Conservation (phyloP, 768 basidiomycete species). For the Tylopilus rubrobrunneus region DNA sequence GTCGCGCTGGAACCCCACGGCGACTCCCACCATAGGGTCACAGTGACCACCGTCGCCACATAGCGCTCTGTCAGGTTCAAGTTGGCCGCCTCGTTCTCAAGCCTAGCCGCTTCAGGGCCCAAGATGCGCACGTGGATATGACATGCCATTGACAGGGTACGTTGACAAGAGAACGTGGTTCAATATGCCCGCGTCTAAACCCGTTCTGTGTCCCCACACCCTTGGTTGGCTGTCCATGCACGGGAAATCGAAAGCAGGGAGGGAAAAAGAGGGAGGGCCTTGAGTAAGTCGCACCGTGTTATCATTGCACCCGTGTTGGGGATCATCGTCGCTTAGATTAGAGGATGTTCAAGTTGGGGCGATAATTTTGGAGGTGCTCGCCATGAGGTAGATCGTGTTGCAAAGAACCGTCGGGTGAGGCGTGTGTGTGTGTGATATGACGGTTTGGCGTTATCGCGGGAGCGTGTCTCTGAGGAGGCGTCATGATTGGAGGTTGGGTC, state of each 20-base stretch:
- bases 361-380: too few species aligned
- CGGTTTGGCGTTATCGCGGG: not conserved
- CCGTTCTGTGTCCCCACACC: not conserved
- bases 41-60: too few species aligned
- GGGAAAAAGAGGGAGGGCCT: not conserved
- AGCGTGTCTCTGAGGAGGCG: not conserved
- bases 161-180: not conserved
- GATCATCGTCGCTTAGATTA: not conserved
- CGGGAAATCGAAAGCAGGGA: not conserved
- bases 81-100: too few species aligned
- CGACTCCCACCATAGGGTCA: too few species aligned
- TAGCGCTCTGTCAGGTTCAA: too few species aligned
- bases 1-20: too few species aligned
- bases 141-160: not conserved
- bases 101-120: too few species aligned
- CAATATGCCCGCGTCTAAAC: not conserved
- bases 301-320: too few species aligned
- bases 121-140: too few species aligned
- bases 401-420: not conserved
- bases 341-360: too few species aligned
- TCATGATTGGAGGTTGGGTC: too few species aligned
- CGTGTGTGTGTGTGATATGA: not conserved
- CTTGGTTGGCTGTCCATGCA: not conserved
- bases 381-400: not conserved
- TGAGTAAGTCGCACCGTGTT: not conserved